Conservation (phyloP, 2,329 filamentous ascomycete genomes). For the Aspergillus sp. region DNA sequence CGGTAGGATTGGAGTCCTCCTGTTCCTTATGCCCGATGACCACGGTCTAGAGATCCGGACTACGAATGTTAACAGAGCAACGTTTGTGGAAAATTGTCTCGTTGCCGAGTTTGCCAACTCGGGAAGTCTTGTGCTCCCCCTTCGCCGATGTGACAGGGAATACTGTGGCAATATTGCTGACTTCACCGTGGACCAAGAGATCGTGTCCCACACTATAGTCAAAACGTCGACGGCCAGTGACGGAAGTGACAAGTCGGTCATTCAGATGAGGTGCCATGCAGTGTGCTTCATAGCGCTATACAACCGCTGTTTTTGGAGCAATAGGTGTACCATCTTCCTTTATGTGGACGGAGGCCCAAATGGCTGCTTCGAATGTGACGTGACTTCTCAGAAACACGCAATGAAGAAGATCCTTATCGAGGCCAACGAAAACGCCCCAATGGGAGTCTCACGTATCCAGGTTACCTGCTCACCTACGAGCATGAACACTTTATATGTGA, state of each 20-base stretch:
- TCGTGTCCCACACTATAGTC: constrained; percentile 12
- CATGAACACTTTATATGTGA: constrained; percentile 26
- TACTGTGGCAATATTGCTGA: constrained; percentile 32
- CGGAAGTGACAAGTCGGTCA: not conserved
- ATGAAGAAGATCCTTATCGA: constrained; percentile 24
- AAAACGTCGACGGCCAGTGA: not conserved
- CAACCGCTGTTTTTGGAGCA: constrained; percentile 30
- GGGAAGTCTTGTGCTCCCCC: constrained; percentile 25
- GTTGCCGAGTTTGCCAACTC: constrained; percentile 28
- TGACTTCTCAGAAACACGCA: constrained; percentile 10
- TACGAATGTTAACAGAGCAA: constrained; percentile 24
- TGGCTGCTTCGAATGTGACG: constrained; percentile 22
- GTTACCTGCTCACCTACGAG: constrained; percentile 25
- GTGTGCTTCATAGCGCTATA: constrained; percentile 29
- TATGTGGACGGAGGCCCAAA: constrained; percentile 32
- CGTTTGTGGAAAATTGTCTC: constrained; percentile 29
- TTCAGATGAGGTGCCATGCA: constrained; percentile 26
- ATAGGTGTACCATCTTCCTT: constrained; percentile 30
- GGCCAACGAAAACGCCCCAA: not conserved
- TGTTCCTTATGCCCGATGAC: constrained; percentile 27
- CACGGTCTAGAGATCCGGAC: constrained; percentile 33
- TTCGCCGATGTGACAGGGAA: constrained; percentile 26
- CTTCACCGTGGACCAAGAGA: constrained; percentile 29
- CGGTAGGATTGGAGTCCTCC: constrained; percentile 27
- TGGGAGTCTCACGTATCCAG: constrained; percentile 23